Base-by-base conservation (phyloP, 441 rosid species). In the Euphorbia schlechtendalii region DNA sequence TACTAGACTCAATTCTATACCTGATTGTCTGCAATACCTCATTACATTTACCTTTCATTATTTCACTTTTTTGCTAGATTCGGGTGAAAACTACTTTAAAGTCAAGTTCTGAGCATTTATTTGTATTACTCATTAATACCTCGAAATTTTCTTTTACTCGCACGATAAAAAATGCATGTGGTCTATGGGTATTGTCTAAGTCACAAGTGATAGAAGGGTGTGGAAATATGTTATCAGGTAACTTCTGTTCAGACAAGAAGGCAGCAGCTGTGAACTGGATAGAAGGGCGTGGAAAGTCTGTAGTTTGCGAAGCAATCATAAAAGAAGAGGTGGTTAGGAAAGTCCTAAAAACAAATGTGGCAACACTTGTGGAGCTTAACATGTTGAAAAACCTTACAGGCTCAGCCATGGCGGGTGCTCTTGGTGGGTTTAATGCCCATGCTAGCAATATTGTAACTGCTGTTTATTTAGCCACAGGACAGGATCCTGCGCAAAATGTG, bases 361-460 rank as follows among this genome's bases (percentile, higher is more conserved):
- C 80, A 71, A 65, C 91, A 21, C 76, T 92, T 38, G 96, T 81
- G 12, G 96, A 92, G 85, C 95, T 92, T 43, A 92, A 92, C 76
- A 80, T 83, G 91, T 89, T 87, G 56, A 92, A 92, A 87, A 92
- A 92, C 76, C 89, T 92, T 5, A 66, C 90, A 2, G 95, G 96
- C 30, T 92, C 98, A 36, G 96, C 96, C 56, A 14, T 92, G 73
- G 98, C 98, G 18, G 96, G 98, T 5, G 81, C 96, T 45, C 89
- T 92, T 8, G 98, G 98, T 22, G 98, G 98, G 27, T 92, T 89
- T 67, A 92, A 92, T 77, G 98, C 98, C 56, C 98, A 92, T 30
- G 98, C 98, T 1, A 80, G 96, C 71, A 92, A 92, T 78, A 82
- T 89, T 9, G 88, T 92, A 54, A 76, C 93, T 34, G 98, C 98